Percentiles rank a stretch among this genome's conserved stretches.
These are phyloP conservation scores for Boletus rubroflammeus DNA, from an alignment of 768 basidiomycete species.

Conservation along the genomic window DNA sequence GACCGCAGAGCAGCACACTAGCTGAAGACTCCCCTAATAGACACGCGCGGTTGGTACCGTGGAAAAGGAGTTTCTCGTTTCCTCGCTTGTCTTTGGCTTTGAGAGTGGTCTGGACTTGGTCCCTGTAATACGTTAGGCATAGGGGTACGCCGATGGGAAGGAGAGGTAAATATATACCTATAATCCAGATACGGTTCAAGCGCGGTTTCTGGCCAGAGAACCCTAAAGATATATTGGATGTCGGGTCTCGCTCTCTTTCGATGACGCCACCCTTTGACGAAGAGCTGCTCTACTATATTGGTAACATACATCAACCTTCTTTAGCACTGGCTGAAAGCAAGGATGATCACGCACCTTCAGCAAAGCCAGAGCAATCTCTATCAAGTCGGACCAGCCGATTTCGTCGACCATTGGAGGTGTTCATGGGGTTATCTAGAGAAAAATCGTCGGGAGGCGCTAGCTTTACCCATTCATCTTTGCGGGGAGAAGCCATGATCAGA, in stretches of 20 bases:
- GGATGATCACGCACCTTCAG: slow-evolving; percentile 36
- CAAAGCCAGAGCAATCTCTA: slow-evolving; percentile 33
- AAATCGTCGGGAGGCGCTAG: slow-evolving; percentile 31
- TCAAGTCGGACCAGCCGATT: slow-evolving; percentile 43
- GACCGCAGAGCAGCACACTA: slow-evolving; percentile 45
- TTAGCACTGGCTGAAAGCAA: not conserved
- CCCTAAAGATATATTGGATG: slow-evolving; percentile 48
- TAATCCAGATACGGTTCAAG: slow-evolving; percentile 46
- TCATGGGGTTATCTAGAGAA: slow-evolving; percentile 41
- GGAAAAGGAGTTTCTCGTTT: slow-evolving; percentile 61
- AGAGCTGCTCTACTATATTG: slow-evolving; percentile 45
- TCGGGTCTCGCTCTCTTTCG: slow-evolving; percentile 47
- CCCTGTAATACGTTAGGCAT: slow-evolving; percentile 14
- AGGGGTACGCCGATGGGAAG: slow-evolving; percentile 16
- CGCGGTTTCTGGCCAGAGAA: slow-evolving; percentile 43
- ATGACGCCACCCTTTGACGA: slow-evolving; percentile 55
- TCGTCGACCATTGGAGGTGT: slow-evolving; percentile 35
- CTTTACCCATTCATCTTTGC: slow-evolving; percentile 29
- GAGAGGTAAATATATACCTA: slow-evolving; percentile 35
- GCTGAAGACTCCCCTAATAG: slow-evolving; percentile 50
- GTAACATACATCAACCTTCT: not conserved
- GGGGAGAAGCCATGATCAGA: slow-evolving; percentile 17
- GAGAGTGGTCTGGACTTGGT: slow-evolving; percentile 26
- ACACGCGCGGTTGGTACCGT: slow-evolving; percentile 63
- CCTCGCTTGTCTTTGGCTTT: slow-evolving; percentile 30